These are phyloP conservation scores for Phytophthora hybrid DNA, from an alignment of 352 stramenopile genomes.

Conservation along the genomic window DNA sequence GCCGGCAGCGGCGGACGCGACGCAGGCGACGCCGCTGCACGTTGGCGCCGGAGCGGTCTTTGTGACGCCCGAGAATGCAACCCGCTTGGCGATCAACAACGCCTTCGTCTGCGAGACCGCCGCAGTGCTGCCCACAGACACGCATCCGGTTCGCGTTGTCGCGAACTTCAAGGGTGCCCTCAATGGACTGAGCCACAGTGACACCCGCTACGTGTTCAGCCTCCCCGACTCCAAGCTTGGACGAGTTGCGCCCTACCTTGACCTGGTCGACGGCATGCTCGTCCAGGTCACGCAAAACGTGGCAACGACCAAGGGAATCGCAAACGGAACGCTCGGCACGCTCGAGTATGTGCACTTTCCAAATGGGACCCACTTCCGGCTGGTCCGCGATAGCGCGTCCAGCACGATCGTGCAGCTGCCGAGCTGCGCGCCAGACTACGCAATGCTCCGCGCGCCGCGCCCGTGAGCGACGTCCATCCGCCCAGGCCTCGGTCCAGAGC, in stretches of 20 bases:
- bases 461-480: background rate
- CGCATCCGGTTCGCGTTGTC: background rate
- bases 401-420: background rate
- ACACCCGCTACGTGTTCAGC: background rate
- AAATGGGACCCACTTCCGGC: background rate
- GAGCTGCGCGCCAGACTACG: background rate
- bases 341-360: background rate
- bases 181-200: background rate
- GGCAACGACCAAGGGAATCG: too few relatives aligned
- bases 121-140: background rate
- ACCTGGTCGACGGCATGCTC: background rate
- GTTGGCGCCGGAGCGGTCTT: too few relatives aligned
- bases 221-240: constrained; percentile 2
- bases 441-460: background rate
- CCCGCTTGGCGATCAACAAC: too few relatives aligned
- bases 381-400: background rate
- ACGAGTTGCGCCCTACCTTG: background rate
- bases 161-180: background rate
- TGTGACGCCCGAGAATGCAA: too few relatives aligned
- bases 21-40: too few relatives aligned
- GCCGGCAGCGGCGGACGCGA: too few relatives aligned
- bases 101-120: background rate
- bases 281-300: background rate
- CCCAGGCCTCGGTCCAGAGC: too few relatives aligned
- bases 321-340: too few relatives aligned